Evolutionary conservation across 768 basidiomycete species (phyloP).

Genomic region (Tylopilus sp.): DNA sequence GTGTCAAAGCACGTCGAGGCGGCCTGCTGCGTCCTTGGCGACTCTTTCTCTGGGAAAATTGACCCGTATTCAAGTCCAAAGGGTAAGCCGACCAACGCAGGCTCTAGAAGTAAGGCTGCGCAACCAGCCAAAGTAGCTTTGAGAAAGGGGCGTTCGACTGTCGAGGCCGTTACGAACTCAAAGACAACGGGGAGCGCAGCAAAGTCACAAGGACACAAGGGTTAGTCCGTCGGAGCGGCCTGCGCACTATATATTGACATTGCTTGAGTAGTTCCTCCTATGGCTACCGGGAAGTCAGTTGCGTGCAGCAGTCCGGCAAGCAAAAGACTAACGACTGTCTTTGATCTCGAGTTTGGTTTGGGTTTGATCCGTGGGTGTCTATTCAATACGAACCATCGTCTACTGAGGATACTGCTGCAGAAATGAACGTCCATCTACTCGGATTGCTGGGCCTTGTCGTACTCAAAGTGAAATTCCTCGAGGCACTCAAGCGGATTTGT

Average conservation of each 20-base stretch:
- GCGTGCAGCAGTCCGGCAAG: background rate
- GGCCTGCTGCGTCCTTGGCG: constrained; percentile 48
- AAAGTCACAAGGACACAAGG: constrained; percentile 45
- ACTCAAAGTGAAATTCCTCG: constrained; percentile 64
- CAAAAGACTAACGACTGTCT: background rate
- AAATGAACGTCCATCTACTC: constrained; percentile 56
- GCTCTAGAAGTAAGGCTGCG: constrained; percentile 14
- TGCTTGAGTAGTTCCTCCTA: constrained; percentile 4
- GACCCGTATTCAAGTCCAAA: constrained; percentile 10
- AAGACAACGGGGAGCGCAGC: constrained; percentile 29
- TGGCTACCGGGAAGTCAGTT: constrained; percentile 8
- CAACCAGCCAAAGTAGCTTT: constrained; percentile 1
- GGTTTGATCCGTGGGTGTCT: constrained; percentile 51
- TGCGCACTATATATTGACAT: background rate
- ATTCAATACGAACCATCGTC: background rate
- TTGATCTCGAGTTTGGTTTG: constrained; percentile 37
- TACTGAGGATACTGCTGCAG: constrained; percentile 30
- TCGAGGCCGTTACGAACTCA: background rate
- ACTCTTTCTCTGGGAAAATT: constrained; percentile 30
- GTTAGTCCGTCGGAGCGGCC: constrained; percentile 14
- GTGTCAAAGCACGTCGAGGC: constrained; percentile 52
- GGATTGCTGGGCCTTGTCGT: constrained; percentile 67
- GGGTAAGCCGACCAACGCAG: constrained; percentile 20
- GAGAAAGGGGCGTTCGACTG: constrained; percentile 39
- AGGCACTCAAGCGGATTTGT: constrained; percentile 58